Evolutionary conservation across 352 stramenopile species (phyloP).

Genomic region (Blastocystis sp.): DNA sequence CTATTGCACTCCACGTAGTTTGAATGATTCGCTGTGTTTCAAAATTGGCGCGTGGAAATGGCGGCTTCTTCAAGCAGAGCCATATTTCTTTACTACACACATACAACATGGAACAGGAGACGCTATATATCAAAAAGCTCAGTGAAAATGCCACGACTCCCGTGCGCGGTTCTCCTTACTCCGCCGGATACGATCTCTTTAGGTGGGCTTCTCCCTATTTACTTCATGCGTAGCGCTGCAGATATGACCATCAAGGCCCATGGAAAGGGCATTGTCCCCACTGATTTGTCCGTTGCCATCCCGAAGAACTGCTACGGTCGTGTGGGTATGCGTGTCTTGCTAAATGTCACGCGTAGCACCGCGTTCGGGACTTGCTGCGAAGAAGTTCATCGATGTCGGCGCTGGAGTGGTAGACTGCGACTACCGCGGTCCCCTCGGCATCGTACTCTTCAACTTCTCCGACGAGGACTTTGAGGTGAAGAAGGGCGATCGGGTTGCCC

Average conservation of each 20-base stretch:
- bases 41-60: slow-evolving; percentile 12
- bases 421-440: slow-evolving; percentile 87
- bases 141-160: slow-evolving; percentile 80
- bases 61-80: not conserved
- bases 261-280: slow-evolving; percentile 90
- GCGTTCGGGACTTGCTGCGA: slow-evolving; percentile 88
- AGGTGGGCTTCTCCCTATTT: slow-evolving; percentile 39
- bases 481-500: slow-evolving; percentile 89
- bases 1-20: not conserved
- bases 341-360: slow-evolving; percentile 65
- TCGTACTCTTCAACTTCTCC: slow-evolving; percentile 97
- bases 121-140: slow-evolving; percentile 81
- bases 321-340: slow-evolving; percentile 75
- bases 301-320: slow-evolving; percentile 89
- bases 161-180: slow-evolving; percentile 77
- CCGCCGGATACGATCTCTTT: slow-evolving; percentile 81
- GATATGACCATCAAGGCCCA: slow-evolving; percentile 83
- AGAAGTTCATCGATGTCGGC: slow-evolving; percentile 95
- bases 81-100: not conserved
- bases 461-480: slow-evolving; percentile 88
- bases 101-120: slow-evolving; percentile 61
- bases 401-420: slow-evolving; percentile 87
- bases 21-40: not conserved
- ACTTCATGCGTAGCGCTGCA: slow-evolving; percentile 75
- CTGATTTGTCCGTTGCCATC: slow-evolving; percentile 90